A percentile compares a stretch with the other conserved stretches of the same genome.
phyloP scores from a whole-genome alignment of 148 eudicot species.

The Drosera capensis region DNA sequence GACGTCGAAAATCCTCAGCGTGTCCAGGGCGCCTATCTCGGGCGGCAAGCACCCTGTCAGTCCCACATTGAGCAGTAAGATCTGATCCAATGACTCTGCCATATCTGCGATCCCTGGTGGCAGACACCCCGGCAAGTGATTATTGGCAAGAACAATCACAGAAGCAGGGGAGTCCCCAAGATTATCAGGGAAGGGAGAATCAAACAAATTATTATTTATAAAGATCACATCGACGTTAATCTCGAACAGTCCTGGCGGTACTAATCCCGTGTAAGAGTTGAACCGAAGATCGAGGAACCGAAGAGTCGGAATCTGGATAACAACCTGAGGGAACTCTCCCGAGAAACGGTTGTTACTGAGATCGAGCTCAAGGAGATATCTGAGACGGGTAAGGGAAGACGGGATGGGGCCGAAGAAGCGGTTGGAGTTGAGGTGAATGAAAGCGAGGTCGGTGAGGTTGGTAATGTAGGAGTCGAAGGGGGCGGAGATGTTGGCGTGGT shows the following conservation, averaged over 20 bases:
- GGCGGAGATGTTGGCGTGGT: slow-evolving; percentile 44
- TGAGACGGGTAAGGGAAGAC: slow-evolving; percentile 16
- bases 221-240: slow-evolving; percentile 5
- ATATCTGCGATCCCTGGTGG: slow-evolving; percentile 10
- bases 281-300: slow-evolving; percentile 55
- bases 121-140: slow-evolving; percentile 17
- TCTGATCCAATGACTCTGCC: slow-evolving; percentile 11
- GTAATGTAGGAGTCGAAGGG: slow-evolving; percentile 40
- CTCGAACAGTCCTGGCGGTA: background rate
- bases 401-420: slow-evolving; percentile 42
- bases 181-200: slow-evolving; percentile 14
- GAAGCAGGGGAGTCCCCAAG: slow-evolving; percentile 17
- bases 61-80: slow-evolving; percentile 9
- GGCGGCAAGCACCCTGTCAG: slow-evolving; percentile 15
- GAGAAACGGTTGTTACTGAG: slow-evolving; percentile 53
- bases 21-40: slow-evolving; percentile 7
- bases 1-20: slow-evolving; percentile 6
- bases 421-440: slow-evolving; percentile 69
- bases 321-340: slow-evolving; percentile 40
- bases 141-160: slow-evolving; percentile 17
- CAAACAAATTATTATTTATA: slow-evolving; percentile 15
- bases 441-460: slow-evolving; percentile 42
- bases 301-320: slow-evolving; percentile 18
- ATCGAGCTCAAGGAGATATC: slow-evolving; percentile 43
- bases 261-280: slow-evolving; percentile 34